Evolutionary conservation across 2,329 filamentous ascomycete species (phyloP), one percentile per base, ranked within the genome.

Genomic region (Aciculosporium take): DNA sequence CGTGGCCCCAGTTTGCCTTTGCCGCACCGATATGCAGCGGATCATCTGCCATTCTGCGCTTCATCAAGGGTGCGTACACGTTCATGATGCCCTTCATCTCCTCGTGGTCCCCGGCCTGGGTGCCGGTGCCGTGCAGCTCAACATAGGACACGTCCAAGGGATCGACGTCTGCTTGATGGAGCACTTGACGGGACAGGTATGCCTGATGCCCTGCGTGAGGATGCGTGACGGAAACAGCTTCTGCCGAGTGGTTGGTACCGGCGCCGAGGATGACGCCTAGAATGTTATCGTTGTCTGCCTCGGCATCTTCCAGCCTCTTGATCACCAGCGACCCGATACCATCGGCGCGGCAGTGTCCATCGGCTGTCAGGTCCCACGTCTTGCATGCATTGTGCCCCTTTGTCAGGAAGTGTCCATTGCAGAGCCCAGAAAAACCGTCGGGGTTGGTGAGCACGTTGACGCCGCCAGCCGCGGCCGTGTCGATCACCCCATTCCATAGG

Each of bases 121-220:
- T 94, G 23, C 87, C 87, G 1, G 86, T 94, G 4, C 88, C 87
- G 57, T 94, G 87, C 76, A 93, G 86, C 60, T 94, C 87, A 2
- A 94, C 81, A 51, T 91, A 93, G 57, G 78, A 76, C 23, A 94
- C 73, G 42, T 85, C 79, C 39, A 77, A 71, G 1, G 85, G 81
- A 52, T 89, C 79, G 13, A 91, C 71, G 43, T 79, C 80, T 20
- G 83, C 79, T 32, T 84, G 75, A 27, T 79, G 74, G 1, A 91
- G 67, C 23, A 94, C 66, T 37, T 70, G 68, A 46, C 69, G 69
- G 52, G 81, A 76, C 9, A 91, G 64, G 37, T 72, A 67, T 10
- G 82, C 76, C 58, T 93, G 86, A 0, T 82, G 81, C 12, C 76
- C 80, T 4, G 76, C 81, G 56, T 91, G 84, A 1, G 86, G 86